These are phyloP conservation scores for Phytophthora pluvialis DNA, from an alignment of 352 stramenopile species.

Conservation along the genomic window DNA sequence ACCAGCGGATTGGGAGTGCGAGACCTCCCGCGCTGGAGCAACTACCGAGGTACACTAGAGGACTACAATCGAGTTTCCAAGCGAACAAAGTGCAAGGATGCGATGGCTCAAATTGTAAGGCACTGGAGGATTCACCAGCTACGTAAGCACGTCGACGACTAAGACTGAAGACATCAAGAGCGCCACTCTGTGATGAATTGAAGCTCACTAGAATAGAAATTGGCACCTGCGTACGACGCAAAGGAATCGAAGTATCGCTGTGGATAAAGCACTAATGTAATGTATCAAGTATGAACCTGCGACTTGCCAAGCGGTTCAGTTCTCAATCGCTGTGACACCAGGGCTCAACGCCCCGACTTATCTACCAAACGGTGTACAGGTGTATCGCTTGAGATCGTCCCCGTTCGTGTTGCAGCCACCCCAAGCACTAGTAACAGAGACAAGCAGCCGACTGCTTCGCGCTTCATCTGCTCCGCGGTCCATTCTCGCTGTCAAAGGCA, in stretches of 20 bases:
- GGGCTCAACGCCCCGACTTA: too few relatives aligned
- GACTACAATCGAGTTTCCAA: conserved; percentile 44
- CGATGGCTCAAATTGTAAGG: conserved; percentile 32
- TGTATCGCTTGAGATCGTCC: not conserved
- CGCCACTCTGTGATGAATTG: too few relatives aligned
- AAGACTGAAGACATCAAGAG: too few relatives aligned
- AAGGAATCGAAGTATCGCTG: too few relatives aligned
- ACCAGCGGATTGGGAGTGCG: conserved; percentile 35
- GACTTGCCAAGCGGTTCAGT: too few relatives aligned
- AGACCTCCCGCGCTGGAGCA: conserved; percentile 49
- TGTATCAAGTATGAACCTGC: too few relatives aligned
- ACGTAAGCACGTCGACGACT: too few relatives aligned
- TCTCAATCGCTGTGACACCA: too few relatives aligned
- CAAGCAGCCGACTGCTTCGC: not conserved
- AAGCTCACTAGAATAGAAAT: too few relatives aligned
- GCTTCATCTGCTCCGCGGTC: not conserved
- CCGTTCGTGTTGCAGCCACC: conserved; percentile 3
- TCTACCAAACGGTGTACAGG: too few relatives aligned
- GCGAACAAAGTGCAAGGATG: conserved; percentile 42
- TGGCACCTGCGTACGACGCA: too few relatives aligned
- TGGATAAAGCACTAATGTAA: too few relatives aligned
- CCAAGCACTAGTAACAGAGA: conserved; percentile 22
- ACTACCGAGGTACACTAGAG: conserved; percentile 59
- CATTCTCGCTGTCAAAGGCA: not conserved
- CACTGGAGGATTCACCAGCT: conserved; percentile 22